These are phyloP conservation scores for Exserohilum rostratum DNA, from an alignment of 2,329 filamentous ascomycete genomes.

Conservation along the genomic window DNA sequence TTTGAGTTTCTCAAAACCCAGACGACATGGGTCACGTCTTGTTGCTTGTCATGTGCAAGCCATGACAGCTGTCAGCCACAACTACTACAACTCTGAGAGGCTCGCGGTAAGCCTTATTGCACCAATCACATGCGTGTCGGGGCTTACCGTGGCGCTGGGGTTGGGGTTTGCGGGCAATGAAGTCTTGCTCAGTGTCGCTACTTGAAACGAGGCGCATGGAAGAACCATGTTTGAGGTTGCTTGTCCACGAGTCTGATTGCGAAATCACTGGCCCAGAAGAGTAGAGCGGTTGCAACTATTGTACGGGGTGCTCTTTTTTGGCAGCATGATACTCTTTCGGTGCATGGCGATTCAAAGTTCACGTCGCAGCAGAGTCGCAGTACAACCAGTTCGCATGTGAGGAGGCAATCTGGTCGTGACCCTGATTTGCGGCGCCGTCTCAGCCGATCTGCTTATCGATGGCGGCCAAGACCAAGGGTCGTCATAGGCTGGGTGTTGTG, in stretches of 20 bases:
- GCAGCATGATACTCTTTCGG: not conserved
- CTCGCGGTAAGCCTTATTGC: not conserved
- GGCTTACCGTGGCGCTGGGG: not conserved
- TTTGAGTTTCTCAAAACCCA: not conserved
- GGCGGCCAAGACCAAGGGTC: not conserved
- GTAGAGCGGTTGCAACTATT: not conserved
- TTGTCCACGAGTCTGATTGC: too few species aligned
- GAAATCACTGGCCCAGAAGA: too few species aligned
- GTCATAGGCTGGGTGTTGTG: conserved; percentile 5
- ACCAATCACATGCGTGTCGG: not conserved
- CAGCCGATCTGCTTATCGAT: not conserved
- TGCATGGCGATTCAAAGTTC: not conserved
- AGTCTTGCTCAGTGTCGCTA: not conserved
- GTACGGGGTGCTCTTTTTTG: not conserved
- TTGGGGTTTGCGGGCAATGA: not conserved
- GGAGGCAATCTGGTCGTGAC: not conserved
- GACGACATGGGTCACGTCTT: too few species aligned
- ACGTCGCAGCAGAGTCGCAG: not conserved
- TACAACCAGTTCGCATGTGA: not conserved
- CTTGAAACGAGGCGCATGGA: not conserved
- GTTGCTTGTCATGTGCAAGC: not conserved
- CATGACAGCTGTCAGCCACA: not conserved
- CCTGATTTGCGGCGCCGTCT: not conserved
- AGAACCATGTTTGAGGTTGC: not conserved
- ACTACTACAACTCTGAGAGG: not conserved